Percentiles rank a stretch among this genome's conserved stretches.
These are phyloP conservation scores for Fusarium virguliforme DNA, from an alignment of 2,329 filamentous ascomycete genomes.

Conservation along the genomic window DNA sequence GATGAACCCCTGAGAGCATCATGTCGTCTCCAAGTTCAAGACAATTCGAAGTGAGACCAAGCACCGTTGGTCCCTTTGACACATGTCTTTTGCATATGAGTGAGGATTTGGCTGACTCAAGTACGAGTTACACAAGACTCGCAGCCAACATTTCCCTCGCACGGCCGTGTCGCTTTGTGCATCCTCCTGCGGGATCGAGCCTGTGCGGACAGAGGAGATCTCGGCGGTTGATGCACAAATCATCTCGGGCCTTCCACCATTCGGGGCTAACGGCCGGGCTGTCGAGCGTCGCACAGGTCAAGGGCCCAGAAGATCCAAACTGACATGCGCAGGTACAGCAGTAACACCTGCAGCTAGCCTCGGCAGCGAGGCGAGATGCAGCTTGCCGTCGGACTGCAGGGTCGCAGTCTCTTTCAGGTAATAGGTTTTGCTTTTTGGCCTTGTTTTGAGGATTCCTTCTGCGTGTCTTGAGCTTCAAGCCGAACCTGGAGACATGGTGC, in stretches of 20 bases:
- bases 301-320: constrained; percentile 18
- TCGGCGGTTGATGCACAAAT: constrained; percentile 19
- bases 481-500: background rate
- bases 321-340: constrained; percentile 18
- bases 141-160: constrained; percentile 6
- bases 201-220: constrained; percentile 28
- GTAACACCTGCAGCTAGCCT: constrained; percentile 44
- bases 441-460: background rate
- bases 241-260: constrained; percentile 30
- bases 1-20: constrained; percentile 7
- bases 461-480: background rate
- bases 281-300: constrained; percentile 24
- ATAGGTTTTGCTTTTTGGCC: background rate
- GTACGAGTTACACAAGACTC: constrained; percentile 11
- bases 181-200: constrained; percentile 33
- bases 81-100: background rate
- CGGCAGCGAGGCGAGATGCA: constrained; percentile 42
- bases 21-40: constrained; percentile 12
- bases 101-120: background rate
- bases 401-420: background rate
- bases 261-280: constrained; percentile 28
- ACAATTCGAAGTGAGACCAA: constrained; percentile 9
- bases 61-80: constrained; percentile 1
- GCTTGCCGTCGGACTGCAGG: constrained; percentile 29
- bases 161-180: constrained; percentile 23